Evolutionary conservation across 169 alveolate species (phyloP).

Genomic region (Plasmodium sp.): DNA sequence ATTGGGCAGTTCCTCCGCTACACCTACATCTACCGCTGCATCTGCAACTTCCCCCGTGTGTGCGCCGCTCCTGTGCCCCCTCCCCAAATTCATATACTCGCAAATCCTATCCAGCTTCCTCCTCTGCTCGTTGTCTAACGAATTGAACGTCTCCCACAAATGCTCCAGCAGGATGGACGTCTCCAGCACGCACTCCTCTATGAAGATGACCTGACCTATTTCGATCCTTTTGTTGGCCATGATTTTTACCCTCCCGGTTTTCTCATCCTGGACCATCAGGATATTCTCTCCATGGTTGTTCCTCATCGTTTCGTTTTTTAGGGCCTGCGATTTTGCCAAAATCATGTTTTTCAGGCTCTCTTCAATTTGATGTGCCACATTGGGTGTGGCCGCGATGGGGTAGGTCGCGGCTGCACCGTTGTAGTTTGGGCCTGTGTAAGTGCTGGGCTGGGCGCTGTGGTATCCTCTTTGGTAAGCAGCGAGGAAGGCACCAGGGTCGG

Average conservation of each 20-base stretch:
- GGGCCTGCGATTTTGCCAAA: background rate
- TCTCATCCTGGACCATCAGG: slow-evolving; percentile 42
- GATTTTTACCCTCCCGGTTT: slow-evolving; percentile 24
- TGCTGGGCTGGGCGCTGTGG: background rate
- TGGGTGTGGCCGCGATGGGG: background rate
- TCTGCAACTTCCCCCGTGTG: background rate
- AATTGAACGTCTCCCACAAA: slow-evolving; percentile 40
- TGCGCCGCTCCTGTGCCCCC: slow-evolving; percentile 18
- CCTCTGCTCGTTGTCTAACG: slow-evolving; percentile 6
- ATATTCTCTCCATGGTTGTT: slow-evolving; percentile 31
- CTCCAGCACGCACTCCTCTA: slow-evolving; percentile 45
- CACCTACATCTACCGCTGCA: background rate
- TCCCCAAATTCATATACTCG: slow-evolving; percentile 29
- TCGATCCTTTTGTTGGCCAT: slow-evolving; percentile 55
- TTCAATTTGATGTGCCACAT: background rate
- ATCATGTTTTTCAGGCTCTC: background rate
- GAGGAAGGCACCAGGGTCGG: background rate
- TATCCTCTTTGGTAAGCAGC: background rate
- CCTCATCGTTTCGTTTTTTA: background rate
- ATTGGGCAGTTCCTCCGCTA: background rate
- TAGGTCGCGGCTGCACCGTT: background rate
- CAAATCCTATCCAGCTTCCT: slow-evolving; percentile 1
- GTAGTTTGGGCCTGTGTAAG: background rate
- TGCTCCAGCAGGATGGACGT: slow-evolving; percentile 66
- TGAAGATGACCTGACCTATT: slow-evolving; percentile 47